phyloP scores from a whole-genome alignment of 257 asterid genomes.

The Solanum stenotomum region DNA sequence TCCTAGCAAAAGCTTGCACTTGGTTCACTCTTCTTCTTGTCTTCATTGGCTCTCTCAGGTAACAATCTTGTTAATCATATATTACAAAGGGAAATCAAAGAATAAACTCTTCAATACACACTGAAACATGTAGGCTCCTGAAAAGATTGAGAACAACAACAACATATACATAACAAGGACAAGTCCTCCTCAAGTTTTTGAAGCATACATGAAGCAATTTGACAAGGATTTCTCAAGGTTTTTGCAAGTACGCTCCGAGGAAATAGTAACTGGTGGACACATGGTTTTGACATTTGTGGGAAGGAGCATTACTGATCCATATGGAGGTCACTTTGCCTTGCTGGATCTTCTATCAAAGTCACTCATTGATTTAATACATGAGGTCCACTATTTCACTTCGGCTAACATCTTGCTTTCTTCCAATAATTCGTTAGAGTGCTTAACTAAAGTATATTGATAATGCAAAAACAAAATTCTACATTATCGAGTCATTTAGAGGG shows the following conservation, averaged over 20 bases:
- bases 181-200: constrained; percentile 13
- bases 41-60: neutral
- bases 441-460: neutral
- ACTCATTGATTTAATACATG: neutral
- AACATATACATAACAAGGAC: constrained; percentile 13
- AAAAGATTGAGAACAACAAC: constrained; percentile 15
- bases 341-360: neutral
- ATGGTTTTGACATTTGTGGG: constrained; percentile 17
- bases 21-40: neutral
- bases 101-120: neutral
- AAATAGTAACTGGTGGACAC: constrained; percentile 18
- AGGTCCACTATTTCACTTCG: neutral
- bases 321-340: neutral
- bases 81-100: neutral
- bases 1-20: neutral
- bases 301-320: constrained; percentile 1
- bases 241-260: constrained; percentile 9
- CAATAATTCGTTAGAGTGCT: neutral
- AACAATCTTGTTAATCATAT: neutral
- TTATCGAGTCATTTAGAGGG: neutral
- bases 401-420: neutral
- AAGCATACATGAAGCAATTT: constrained; percentile 19
- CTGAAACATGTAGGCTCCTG: constrained; percentile 10
- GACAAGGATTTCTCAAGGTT: constrained; percentile 19
- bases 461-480: neutral